Base-by-base conservation (phyloP, 495 filamentous ascomycete species). In the Durotheca rogersii region DNA sequence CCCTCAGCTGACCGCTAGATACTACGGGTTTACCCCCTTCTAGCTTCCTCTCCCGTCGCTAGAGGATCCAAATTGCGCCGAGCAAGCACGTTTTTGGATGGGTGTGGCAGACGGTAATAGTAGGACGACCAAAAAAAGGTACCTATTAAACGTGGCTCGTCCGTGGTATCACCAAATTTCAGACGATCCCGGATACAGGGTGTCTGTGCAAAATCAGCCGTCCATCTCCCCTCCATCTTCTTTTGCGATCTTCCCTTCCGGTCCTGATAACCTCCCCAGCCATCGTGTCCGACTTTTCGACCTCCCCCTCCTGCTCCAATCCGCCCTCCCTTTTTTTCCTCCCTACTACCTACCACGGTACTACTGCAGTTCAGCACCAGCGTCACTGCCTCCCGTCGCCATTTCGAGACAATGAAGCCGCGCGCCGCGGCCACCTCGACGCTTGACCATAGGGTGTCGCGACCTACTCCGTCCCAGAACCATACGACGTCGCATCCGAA, bases 341-440 rank as follows among this genome's bases (percentile, higher is more conserved):
- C 32, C 7, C 19, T n/a, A 40, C 27, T 25, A 27, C 9, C 35
- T 41, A n/a, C 47, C 12, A 36, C 47, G 34, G 45, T 58, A 19
- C 53, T 47, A 46, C 39, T 51, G 49, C 55, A 35, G 33, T 35
- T 9, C 34, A 44, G 23, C 44, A n/a, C 51, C 47, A 37, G 62
- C 33, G 23, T 41, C 49, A 61, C n/a, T n/a, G n/a, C n/a, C n/a
- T n/a, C 46, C 33, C 58, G 51, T 55, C 45, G 54, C 56, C 58
- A 61, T 55, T 53, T 64, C 62, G 71, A 67, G 64, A 77, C 67
- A 55, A 77, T 75, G 74, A 76, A 68, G 72, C 71, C 60, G 71
- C 60, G 66, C 56, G 61, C 62, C 58, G 67, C 63, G 58, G 56
- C 41, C 56, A 41, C 55, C 52, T 57, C 54, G 63, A 58, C 62